A percentile compares a stretch with the other conserved stretches of the same genome.
phyloP scores from a whole-genome alignment of 257 asterid species.

The Nicotiana paniculata region DNA sequence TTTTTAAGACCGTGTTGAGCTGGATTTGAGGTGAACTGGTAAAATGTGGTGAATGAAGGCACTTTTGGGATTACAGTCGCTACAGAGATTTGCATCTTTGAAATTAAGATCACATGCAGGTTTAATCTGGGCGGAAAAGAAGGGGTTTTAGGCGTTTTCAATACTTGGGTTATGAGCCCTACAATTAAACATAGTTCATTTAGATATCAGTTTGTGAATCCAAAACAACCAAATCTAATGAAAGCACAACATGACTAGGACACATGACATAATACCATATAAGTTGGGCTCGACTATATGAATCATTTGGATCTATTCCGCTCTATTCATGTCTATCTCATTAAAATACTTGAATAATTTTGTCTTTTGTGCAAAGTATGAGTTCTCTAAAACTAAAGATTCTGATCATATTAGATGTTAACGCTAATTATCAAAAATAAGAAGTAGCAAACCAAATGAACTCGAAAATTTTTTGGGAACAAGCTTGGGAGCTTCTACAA shows the following conservation, averaged over 20 bases:
- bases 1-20: not conserved
- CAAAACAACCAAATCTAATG: not conserved
- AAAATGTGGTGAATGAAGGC: not conserved
- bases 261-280: not conserved
- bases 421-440: not conserved
- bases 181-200: not conserved
- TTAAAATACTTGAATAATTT: not conserved
- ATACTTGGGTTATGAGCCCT: not conserved
- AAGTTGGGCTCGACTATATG: not conserved
- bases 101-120: not conserved
- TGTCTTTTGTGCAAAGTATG: not conserved
- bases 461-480: not conserved
- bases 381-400: not conserved
- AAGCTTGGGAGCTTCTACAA: not conserved
- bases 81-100: slow-evolving; percentile 11
- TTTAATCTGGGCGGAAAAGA: not conserved
- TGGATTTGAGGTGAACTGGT: not conserved
- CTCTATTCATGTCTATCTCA: not conserved
- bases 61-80: slow-evolving; percentile 1
- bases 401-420: not conserved
- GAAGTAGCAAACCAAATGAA: not conserved
- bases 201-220: not conserved
- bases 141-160: not conserved
- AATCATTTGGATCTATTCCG: not conserved
- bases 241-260: not conserved